Base-by-base conservation (phyloP, 1,284 basidiomycete genomes). In the Phenoliferia sp. region DNA sequence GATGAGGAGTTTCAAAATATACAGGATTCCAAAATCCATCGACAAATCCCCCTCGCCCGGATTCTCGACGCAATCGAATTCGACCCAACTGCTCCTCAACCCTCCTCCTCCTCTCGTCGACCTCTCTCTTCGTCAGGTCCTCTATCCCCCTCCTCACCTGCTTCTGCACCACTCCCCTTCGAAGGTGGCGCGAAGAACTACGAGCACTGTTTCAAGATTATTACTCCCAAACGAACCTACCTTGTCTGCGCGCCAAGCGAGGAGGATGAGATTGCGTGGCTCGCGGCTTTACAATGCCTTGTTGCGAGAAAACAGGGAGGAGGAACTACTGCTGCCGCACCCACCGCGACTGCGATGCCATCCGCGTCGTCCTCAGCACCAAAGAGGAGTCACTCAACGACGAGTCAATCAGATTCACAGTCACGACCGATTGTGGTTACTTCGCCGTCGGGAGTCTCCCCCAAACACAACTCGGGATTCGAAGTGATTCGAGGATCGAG, bases 191-290 rank as follows among this genome's bases (percentile, higher is more conserved):
- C 54, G 26, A 64, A 59, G 54, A 62, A 61, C 34, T 48, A 59
- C 61, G 66, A 65, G 44, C 84, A 89, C 77, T 91, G 90, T 62
- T 97, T 99, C 86, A 93, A 96, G 81, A 90, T 99, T 69, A 90
- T 99, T 74, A 98, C 94, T 35, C 94, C 93, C 67, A 94, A 95
- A 79, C 86, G 93, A 65, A 89, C 90, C 29, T 84, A 92, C 70
- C 80, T 97, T 66, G 83, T 98, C 28, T 97, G 94, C 76, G 96
- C 95, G 15, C 95, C 96, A 3, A 89, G 86, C 65, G 96, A 99
- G 79, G 96, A 98, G 75, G 95, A 99, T 75, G 96, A 99, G 81
- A 96, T 99, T 80, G 91, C 90, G 78, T 99, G 96, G 96, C 83
- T 99, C 54, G 92, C 92, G 57, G 93, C 94, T 12, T 86, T 99